Evolutionary conservation across 345 rosid species (phyloP), one percentile per base, ranked within the genome.

Genomic region (Populus tremula): DNA sequence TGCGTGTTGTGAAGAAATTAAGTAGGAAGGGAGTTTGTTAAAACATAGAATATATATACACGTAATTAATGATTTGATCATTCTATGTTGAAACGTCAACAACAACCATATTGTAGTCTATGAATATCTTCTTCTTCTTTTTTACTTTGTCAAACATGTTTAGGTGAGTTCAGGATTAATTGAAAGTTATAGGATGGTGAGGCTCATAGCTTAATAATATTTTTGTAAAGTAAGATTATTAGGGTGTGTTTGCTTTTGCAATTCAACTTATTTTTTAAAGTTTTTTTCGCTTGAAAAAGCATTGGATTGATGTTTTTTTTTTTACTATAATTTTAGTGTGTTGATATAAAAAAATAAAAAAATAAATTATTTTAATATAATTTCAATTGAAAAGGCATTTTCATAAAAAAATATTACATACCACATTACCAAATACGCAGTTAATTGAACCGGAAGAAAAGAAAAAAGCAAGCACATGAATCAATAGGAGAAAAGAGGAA

Each of bases 401-500:
- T 38, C 6, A 7, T 7, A 1, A 38, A 38, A 35, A 33, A 33
- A 4, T 33, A 33, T 33, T 33, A 4, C 4, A 33, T 0, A 33
- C 5, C 36, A 4, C 5, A 5, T 33, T 4, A 33, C 1, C 1
- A 33, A 33, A 33, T 33, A 33, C 5, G 4, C 36, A 33, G 1
- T 33, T 33, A 33, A 33, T 0, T 33, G 0, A 4, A 33, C 1
- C 0, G 0, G 2, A 31, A 31, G 2, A 31, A 1, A 31, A 31
- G 0, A 33, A 33, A 0, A 4, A 33, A 33, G 36, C 35, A 33
- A 33, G 35, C 5, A 33, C 5, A 2, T 33, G 0, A 33, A 33
- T 33, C 35, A 33, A 33, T 0, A 5, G 35, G 35, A 33, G 5
- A 33, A 33, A 2, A 33, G 0, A 33, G 0, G 31, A 29, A 29